These are phyloP conservation scores for Neopestalotiopsis clavispora DNA, from an alignment of 2,329 filamentous ascomycete species.

Conservation along the genomic window DNA sequence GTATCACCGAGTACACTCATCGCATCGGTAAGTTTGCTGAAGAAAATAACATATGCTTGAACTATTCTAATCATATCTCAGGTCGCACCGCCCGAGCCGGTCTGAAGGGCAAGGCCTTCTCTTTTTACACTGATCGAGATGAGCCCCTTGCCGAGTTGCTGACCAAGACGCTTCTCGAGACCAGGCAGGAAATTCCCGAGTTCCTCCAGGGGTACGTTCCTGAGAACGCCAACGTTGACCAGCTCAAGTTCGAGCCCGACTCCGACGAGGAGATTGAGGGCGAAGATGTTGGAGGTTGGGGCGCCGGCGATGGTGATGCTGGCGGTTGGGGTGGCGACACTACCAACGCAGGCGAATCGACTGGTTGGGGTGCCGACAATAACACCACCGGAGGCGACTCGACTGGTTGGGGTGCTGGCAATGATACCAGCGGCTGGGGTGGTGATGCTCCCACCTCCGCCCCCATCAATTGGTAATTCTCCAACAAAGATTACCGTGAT, in stretches of 20 bases:
- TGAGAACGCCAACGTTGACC: slow-evolving; percentile 51
- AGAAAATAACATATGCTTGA: neutral
- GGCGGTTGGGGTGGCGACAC: slow-evolving; percentile 40
- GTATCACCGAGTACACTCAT: slow-evolving; percentile 92
- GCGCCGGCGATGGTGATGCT: slow-evolving; percentile 39
- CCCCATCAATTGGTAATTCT: neutral
- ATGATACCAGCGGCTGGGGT: neutral
- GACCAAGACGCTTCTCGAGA: slow-evolving; percentile 82
- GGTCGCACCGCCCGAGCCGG: slow-evolving; percentile 94
- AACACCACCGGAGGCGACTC: neutral
- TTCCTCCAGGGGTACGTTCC: slow-evolving; percentile 74
- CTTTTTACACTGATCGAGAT: slow-evolving; percentile 84
- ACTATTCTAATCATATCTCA: slow-evolving; percentile 38
- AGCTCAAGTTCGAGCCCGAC: slow-evolving; percentile 61
- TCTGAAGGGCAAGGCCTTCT: slow-evolving; percentile 82
- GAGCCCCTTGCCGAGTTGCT: slow-evolving; percentile 74
- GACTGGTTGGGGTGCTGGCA: slow-evolving; percentile 18
- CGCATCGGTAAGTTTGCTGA: slow-evolving; percentile 73
- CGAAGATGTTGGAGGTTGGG: slow-evolving; percentile 24
- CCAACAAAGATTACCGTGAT: neutral
- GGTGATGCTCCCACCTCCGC: neutral
- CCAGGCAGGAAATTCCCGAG: slow-evolving; percentile 77
- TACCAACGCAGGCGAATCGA: slow-evolving; percentile 22
- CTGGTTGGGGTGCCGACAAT: slow-evolving; percentile 31
- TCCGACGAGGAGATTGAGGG: slow-evolving; percentile 54